phyloP scores from a whole-genome alignment of 495 filamentous ascomycete genomes.

The Beverwykella pulmonaria region DNA sequence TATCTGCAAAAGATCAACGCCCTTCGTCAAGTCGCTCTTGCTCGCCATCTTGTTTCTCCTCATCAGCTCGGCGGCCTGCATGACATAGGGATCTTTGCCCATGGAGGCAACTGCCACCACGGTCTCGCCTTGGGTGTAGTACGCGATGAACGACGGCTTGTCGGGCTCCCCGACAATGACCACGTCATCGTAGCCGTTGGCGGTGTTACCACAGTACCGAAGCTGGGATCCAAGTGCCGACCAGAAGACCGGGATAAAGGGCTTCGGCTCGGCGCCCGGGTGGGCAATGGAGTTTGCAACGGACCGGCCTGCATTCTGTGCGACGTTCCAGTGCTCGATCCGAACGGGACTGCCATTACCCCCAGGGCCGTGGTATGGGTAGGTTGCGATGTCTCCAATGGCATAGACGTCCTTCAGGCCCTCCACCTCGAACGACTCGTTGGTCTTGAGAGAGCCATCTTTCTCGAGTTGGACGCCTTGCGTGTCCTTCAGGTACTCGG shows the following conservation, averaged over 20 bases:
- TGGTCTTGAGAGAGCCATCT: constrained; percentile 78
- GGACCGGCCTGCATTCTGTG: constrained; percentile 83
- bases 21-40: constrained; percentile 73
- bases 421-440: constrained; percentile 74
- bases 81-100: constrained; percentile 86
- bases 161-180: constrained; percentile 75
- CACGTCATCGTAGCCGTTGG: constrained; percentile 80
- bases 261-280: constrained; percentile 60
- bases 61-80: constrained; percentile 84
- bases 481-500: constrained; percentile 79
- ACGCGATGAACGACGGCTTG: constrained; percentile 83
- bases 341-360: constrained; percentile 65
- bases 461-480: constrained; percentile 65
- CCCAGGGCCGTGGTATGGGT: constrained; percentile 91
- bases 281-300: constrained; percentile 75
- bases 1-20: constrained; percentile 71
- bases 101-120: constrained; percentile 93
- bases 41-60: constrained; percentile 75
- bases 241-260: constrained; percentile 95
- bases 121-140: constrained; percentile 81
- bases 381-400: constrained; percentile 94
- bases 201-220: constrained; percentile 86
- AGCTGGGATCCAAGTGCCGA: constrained; percentile 86
- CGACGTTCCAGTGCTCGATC: constrained; percentile 99
- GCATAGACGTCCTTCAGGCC: constrained; percentile 82